phyloP scores from a whole-genome alignment of 305 asterid genomes.

The Ajuga reptans region DNA sequence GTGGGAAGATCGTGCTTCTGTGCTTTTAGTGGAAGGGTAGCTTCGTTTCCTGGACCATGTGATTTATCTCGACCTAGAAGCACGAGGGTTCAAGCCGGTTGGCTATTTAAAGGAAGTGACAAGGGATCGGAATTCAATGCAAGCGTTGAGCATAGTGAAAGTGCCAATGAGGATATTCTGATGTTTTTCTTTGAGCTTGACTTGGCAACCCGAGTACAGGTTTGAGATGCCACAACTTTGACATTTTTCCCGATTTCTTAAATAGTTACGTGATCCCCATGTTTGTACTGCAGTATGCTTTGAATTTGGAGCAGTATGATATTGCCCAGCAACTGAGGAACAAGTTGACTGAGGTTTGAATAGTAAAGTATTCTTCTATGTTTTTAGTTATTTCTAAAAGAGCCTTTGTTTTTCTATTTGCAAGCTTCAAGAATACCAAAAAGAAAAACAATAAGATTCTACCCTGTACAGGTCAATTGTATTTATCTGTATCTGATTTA shows the following conservation, averaged over 20 bases:
- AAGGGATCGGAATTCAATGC: conserved; percentile 53
- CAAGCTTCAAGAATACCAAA: neutral
- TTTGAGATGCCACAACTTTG: conserved; percentile 20
- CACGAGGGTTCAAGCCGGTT: conserved; percentile 64
- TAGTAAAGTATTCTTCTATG: neutral
- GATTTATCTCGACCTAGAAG: conserved; percentile 30
- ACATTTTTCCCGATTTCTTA: conserved; percentile 5
- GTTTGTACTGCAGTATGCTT: conserved; percentile 63
- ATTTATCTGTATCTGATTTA: neutral
- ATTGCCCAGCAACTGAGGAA: conserved; percentile 79
- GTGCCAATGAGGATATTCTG: conserved; percentile 74
- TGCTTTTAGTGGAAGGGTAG: conserved; percentile 31
- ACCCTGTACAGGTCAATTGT: neutral
- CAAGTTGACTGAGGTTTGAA: conserved; percentile 75
- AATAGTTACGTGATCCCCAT: neutral
- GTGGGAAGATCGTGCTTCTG: conserved; percentile 32
- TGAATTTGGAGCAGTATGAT: conserved; percentile 91
- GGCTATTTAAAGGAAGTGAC: conserved; percentile 65
- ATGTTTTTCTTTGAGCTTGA: conserved; percentile 95
- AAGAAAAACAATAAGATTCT: neutral
- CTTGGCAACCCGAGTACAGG: conserved; percentile 91
- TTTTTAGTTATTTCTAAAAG: neutral
- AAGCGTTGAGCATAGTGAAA: conserved; percentile 76
- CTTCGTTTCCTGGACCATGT: conserved; percentile 28
- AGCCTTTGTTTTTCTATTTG: neutral